Evolutionary conservation across 2,329 filamentous ascomycete genomes (phyloP), one percentile per base, ranked within the genome.

Genomic region (Gaeumannomyces sp.): DNA sequence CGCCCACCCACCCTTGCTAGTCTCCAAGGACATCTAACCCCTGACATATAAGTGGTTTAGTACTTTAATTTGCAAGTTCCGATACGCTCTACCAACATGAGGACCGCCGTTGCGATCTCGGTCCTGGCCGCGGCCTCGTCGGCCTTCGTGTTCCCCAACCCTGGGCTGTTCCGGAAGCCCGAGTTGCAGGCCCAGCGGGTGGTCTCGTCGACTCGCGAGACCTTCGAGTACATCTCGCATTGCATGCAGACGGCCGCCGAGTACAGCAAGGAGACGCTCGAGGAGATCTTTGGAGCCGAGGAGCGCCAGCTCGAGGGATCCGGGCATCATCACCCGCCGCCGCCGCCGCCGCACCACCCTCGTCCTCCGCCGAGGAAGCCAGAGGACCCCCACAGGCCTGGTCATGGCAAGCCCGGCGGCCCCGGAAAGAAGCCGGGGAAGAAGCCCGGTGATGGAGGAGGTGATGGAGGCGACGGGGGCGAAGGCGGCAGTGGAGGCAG

Each of bases 121-220:
- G 31, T 27, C 27, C n/a, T 72, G 27, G 69, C 67, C 10, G 68
- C 66, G 22, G 64, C 66, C 27, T 70, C 70, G 38, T 62, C 65
- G 29, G 70, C 70, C 35, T 67, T 71, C 27, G 69, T 70, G 62
- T 38, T 71, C 45, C 70, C 70, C 2, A 67, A 71, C 63, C 28
- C 65, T 11, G 50, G 64, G 45, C 35, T 67, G 7, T 59, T 68
- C 57, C 58, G 61, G 62, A 60, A 72, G 65, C 67, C 70, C 6
- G 60, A 22, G 59, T 3, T 60, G 28, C 65, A 29, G 66, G 68
- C 59, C 60, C 63, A 68, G 6, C 45, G 65, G 7, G 66, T 66
- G 29, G 35, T 50, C 19, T 22, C 19, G 45, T 50, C 45, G 22
- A 56, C 65, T 53, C 63, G 67, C 16, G 65, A 68, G 16, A 61